Evolutionary conservation across 2,329 filamentous ascomycete genomes (phyloP).

Genomic region (Botrytis deweyae): DNA sequence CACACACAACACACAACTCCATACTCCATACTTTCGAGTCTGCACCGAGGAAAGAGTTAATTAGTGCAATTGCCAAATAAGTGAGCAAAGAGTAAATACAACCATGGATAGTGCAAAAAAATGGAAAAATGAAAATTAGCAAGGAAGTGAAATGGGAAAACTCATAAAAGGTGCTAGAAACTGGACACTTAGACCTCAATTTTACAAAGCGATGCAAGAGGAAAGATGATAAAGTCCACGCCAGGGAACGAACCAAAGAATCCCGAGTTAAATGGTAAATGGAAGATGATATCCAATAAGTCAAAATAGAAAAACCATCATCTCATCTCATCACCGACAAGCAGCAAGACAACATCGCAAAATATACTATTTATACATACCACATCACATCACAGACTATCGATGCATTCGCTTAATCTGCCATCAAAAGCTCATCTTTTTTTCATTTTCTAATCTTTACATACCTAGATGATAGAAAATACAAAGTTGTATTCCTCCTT

Average conservation of each 20-base stretch:
- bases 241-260: neutral
- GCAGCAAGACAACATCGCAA: neutral
- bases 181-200: neutral
- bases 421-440: neutral
- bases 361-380: neutral
- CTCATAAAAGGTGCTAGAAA: neutral
- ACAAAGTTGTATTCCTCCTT: neutral
- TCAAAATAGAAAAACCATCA: neutral
- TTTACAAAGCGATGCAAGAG: neutral
- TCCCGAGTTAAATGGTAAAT: accelerated
- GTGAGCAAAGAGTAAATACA: neutral
- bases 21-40: neutral
- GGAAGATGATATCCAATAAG: neutral
- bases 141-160: neutral
- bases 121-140: neutral
- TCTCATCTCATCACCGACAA: neutral
- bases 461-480: neutral
- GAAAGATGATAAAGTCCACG: accelerated
- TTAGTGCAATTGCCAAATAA: neutral
- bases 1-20: neutral
- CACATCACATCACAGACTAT: neutral
- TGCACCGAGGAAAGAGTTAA: accelerated
- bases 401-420: neutral
- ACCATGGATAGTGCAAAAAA: no score
- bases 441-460: neutral